A percentile compares a stretch with the other conserved stretches of the same genome.
Evolutionary conservation across 108 stramenopile species (phyloP).

Genomic region (Nitzschia sp.): DNA sequence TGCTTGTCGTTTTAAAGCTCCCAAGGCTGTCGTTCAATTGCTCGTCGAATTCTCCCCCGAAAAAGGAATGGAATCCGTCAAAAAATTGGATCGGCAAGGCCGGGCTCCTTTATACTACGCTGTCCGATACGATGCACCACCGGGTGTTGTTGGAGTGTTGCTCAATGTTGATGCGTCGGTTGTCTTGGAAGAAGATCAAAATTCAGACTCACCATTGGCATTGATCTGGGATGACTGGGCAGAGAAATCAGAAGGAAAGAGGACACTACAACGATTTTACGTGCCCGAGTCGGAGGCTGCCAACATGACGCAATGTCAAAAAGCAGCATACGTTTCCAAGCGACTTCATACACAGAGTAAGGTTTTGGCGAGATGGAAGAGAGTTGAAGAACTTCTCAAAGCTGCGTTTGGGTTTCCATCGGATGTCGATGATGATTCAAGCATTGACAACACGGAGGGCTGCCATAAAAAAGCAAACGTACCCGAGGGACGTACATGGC

Average conservation of each 20-base stretch:
- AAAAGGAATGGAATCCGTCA: slow-evolving; percentile 49
- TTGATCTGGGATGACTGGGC: slow-evolving; percentile 80
- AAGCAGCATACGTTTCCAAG: slow-evolving; percentile 16
- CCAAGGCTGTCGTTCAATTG: slow-evolving; percentile 56
- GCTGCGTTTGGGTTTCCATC: slow-evolving; percentile 77
- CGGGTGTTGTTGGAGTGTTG: slow-evolving; percentile 70
- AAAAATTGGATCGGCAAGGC: slow-evolving; percentile 48
- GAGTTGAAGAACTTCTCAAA: slow-evolving; percentile 60
- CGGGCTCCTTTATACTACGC: slow-evolving; percentile 73
- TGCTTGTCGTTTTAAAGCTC: slow-evolving; percentile 77
- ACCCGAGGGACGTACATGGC: slow-evolving; percentile 42
- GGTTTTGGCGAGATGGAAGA: slow-evolving; percentile 56
- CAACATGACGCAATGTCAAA: slow-evolving; percentile 12
- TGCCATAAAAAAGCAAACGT: background rate
- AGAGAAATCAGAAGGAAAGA: slow-evolving; percentile 66
- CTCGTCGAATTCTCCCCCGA: slow-evolving; percentile 51
- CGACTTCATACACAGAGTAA: slow-evolving; percentile 32
- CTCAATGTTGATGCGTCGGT: slow-evolving; percentile 61
- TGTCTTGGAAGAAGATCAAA: slow-evolving; percentile 77
- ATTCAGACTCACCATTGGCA: slow-evolving; percentile 60
- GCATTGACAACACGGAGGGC: background rate
- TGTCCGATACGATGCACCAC: slow-evolving; percentile 77
- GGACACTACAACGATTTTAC: slow-evolving; percentile 37
- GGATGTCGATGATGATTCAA: slow-evolving; percentile 14
- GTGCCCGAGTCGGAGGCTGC: slow-evolving; percentile 14